Evolutionary conservation across 177 flowering plant genomes (phyloP), one percentile per base, ranked within the genome.

Genomic region (Vitis hybrid): DNA sequence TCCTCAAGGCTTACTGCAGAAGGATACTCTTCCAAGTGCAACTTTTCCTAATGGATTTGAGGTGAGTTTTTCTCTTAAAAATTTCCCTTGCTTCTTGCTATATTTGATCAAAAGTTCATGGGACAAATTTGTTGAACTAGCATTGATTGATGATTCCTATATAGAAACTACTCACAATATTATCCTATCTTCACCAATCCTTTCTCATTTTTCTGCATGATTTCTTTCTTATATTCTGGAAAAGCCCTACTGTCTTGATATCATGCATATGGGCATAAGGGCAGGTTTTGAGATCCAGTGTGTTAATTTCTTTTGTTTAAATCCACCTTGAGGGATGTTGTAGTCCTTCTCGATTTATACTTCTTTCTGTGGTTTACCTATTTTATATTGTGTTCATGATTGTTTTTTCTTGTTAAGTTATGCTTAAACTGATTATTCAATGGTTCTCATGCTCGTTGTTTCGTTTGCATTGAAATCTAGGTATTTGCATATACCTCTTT

Each of bases 31-130:
- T 19, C 70, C 19, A 18, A 63, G 50, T 61, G 79, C 87, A 67
- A 82, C 82, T 66, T 90, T 92, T 75, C 97, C 96, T 55, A 84
- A 61, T 50, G 96, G 88, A 66, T 85, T 90, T 74, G 93, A 90
- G 91, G 97, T 89, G 68, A 70, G 45, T n/a, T 58, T 60, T 8
- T 67, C 31, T 14, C 51, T 50, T 7, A 6, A 10, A 51, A 64
- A 56, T 19, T 64, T 56, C 10, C 15, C 12, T 45, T 45, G 14
- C 7, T 51, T 49, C 31, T 67, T 62, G 48, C 29, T 65, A 67
- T 51, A 2, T 29, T 62, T 31, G 55, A 13, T 55, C 18, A 21
- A 11, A 26, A 22, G 3, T 21, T 18, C 14, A 13, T 9, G 16
- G 14, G 39, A 9, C 9, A n/a, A 10, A 15, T 26, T 66, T 66